A percentile compares a stretch with the other conserved stretches of the same genome.
Evolutionary conservation across 2,329 filamentous ascomycete species (phyloP).

Genomic region (Trichoderma semiorbis): DNA sequence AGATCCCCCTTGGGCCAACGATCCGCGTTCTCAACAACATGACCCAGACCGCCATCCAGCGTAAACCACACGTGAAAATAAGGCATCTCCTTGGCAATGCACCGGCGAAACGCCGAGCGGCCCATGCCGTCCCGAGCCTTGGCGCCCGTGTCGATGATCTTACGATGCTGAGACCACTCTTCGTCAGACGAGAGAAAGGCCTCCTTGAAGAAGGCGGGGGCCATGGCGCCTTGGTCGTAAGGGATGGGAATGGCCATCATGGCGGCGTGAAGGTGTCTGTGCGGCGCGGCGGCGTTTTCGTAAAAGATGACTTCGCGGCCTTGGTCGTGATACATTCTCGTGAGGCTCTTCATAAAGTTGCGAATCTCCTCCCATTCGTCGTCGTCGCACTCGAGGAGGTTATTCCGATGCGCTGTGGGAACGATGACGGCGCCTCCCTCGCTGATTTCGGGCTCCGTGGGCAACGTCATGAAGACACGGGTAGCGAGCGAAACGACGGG

Average conservation of each 20-base stretch:
- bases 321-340: slow-evolving; percentile 89
- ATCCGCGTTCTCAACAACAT: slow-evolving; percentile 82
- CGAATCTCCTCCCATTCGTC: slow-evolving; percentile 99
- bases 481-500: slow-evolving; percentile 84
- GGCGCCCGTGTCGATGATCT: slow-evolving; percentile 83
- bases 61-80: slow-evolving; percentile 98
- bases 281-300: slow-evolving; percentile 85
- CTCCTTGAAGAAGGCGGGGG: slow-evolving; percentile 92
- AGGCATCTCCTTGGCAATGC: slow-evolving; percentile 90
- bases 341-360: slow-evolving; percentile 98
- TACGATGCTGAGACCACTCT: slow-evolving; percentile 94
- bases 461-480: slow-evolving; percentile 80
- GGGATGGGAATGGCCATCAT: slow-evolving; percentile 85
- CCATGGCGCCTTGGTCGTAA: slow-evolving; percentile 84
- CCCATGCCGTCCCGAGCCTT: slow-evolving; percentile 63
- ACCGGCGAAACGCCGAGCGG: slow-evolving; percentile 75
- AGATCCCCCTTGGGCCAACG: slow-evolving; percentile 88
- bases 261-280: slow-evolving; percentile 76
- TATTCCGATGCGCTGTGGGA: slow-evolving; percentile 79
- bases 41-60: slow-evolving; percentile 85
- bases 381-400: slow-evolving; percentile 95
- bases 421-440: slow-evolving; percentile 84
- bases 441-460: slow-evolving; percentile 83
- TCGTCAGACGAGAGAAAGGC: slow-evolving; percentile 84
- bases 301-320: slow-evolving; percentile 94